Conservation (phyloP, 83 land plant species). For the Picea abies region DNA sequence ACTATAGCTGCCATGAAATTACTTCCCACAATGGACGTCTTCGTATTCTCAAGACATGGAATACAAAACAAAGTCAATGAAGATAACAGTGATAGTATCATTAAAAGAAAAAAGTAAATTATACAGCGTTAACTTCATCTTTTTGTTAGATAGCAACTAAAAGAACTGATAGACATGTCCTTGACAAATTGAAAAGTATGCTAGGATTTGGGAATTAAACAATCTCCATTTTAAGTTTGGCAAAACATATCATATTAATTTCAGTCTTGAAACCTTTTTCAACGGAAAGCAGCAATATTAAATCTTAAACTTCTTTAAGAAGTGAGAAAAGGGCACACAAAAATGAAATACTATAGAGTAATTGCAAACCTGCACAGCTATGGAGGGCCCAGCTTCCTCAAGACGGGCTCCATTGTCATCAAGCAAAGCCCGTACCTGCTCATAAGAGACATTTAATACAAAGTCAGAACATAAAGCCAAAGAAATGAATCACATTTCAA, state of each 20-base stretch:
- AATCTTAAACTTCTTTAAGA: background rate
- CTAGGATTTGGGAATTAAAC: background rate
- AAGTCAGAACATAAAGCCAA: background rate
- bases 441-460: background rate
- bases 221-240: background rate
- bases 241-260: background rate
- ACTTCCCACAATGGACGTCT: no score
- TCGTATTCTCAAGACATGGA: no score
- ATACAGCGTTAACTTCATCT: background rate
- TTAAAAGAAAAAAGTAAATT: background rate
- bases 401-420: constrained; percentile 87
- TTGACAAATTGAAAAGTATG: background rate
- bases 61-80: no score
- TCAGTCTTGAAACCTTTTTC: constrained; percentile 1
- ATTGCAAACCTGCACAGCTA: constrained; percentile 86
- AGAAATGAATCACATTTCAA: background rate
- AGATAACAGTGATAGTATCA: no score
- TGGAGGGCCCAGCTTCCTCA: constrained; percentile 90
- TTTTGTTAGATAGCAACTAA: background rate
- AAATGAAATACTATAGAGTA: background rate
- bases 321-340: background rate
- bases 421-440: constrained; percentile 94
- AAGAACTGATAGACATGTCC: background rate
- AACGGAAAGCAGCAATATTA: background rate
- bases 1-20: no score